phyloP scores from a whole-genome alignment of 1,284 basidiomycete genomes.

The Cryptococcus floricola region DNA sequence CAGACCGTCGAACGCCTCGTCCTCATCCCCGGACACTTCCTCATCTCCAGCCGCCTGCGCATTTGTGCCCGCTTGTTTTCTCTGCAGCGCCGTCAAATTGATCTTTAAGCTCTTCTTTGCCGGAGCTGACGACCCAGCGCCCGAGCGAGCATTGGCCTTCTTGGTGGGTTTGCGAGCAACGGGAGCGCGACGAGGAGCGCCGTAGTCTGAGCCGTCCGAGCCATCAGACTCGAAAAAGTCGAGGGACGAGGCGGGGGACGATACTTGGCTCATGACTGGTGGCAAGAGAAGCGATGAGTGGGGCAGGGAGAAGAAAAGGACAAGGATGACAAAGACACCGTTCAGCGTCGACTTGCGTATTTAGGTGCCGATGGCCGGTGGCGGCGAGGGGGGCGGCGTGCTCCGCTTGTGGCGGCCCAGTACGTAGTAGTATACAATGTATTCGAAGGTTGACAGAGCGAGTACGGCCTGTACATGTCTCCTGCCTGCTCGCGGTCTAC shows the following conservation, averaged over 20 bases:
- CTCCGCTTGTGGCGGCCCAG: too few species aligned
- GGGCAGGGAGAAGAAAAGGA: neutral
- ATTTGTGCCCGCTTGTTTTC: conserved; percentile 22
- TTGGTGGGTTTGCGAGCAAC: conserved; percentile 9
- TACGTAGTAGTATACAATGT: too few species aligned
- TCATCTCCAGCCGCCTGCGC: conserved; percentile 29
- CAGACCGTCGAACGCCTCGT: conserved; percentile 25
- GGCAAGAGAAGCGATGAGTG: neutral
- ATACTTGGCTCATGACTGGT: conserved; percentile 37
- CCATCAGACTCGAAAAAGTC: conserved; percentile 41
- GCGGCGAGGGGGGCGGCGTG: too few species aligned
- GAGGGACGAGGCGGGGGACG: conserved; percentile 44
- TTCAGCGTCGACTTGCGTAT: neutral
- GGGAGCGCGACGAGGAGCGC: conserved; percentile 12
- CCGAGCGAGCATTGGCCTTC: conserved; percentile 9
- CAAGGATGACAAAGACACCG: neutral
- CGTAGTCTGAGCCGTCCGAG: conserved; percentile 38
- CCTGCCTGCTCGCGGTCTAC: too few species aligned
- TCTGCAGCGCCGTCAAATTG: conserved; percentile 36
- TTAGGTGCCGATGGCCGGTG: too few species aligned
- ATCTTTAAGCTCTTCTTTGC: conserved; percentile 26
- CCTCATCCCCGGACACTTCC: conserved; percentile 21
- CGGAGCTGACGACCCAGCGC: conserved; percentile 4
- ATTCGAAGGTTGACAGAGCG: too few species aligned
- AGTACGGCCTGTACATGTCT: too few species aligned